Evolutionary conservation across 2,329 filamentous ascomycete species (phyloP).

Genomic region (Aureobasidium sp.): DNA sequence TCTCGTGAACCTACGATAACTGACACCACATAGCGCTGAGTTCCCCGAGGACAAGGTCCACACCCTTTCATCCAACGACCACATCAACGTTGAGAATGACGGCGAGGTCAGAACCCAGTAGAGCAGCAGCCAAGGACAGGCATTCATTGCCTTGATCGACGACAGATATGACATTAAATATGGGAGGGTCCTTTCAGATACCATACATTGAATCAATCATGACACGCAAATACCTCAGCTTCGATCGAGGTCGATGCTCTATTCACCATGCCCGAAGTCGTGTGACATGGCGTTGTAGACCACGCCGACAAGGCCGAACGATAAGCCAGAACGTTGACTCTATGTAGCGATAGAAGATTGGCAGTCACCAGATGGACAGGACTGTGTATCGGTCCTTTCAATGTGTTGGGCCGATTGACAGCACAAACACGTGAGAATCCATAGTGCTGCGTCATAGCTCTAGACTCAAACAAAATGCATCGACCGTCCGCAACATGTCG

Average conservation of each 20-base stretch:
- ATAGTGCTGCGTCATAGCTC: slow-evolving; percentile 4
- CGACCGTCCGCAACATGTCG: background rate
- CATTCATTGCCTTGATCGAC: background rate
- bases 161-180: slow-evolving; percentile 1
- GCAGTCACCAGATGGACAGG: background rate
- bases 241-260: too few species aligned
- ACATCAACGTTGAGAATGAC: slow-evolving; percentile 75
- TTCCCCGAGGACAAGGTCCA: slow-evolving; percentile 51
- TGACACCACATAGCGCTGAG: slow-evolving; percentile 39
- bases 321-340: background rate
- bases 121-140: background rate
- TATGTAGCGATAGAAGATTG: background rate
- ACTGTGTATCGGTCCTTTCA: background rate
- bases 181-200: background rate
- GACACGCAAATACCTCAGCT: background rate
- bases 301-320: background rate
- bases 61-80: slow-evolving; percentile 60
- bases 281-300: background rate
- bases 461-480: background rate
- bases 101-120: slow-evolving; percentile 63
- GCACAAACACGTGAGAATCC: background rate
- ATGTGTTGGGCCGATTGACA: background rate
- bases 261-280: background rate
- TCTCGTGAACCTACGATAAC: background rate
- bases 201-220: background rate